Base-by-base conservation (phyloP, 2,329 filamentous ascomycete species). In the Madurella fahalii region DNA sequence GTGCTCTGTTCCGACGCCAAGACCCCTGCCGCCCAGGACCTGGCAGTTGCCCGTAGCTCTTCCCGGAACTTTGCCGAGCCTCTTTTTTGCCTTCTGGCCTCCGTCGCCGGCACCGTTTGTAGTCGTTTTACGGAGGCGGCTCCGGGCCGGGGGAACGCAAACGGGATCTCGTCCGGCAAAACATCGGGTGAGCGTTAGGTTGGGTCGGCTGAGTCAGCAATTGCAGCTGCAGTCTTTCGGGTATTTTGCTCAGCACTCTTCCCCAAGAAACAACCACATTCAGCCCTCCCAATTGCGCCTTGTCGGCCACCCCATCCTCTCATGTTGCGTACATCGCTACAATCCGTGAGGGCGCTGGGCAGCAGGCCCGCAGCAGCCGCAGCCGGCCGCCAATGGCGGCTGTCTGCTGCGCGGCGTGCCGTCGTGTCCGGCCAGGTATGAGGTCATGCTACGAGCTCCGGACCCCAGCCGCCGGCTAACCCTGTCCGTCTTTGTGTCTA, bases 261-360 rank as follows among this genome's bases (percentile, higher is more conserved):
- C 50, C 54, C 55, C 62, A 25, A 25, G 7, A 56, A 60, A 67
- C 64, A 65, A 69, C 47, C 61, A 60, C 58, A 64, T 60, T 53
- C 44, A 47, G 39, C 52, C 43, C 48, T 50, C 25, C 46, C 60
- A 66, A 64, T 62, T 57, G 61, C 63, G 69, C 65, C 67, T 57
- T 64, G 68, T 67, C 68, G 69, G 73, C 71, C 71, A 72, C 72
- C 70, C 69, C 71, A 77, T 75, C 76, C 74, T 74, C 76, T 77
- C 77, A 86, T 86, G 83, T 79, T 86, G 80, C 83, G 83, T 77
- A 82, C 81, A 72, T 85, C 83, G 72, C 74, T 86, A 76, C 81
- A 78, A 76, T 83, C 83, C 71, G 79, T 79, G 69, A 82, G 77
- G 77, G 75, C 77, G 67, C 72, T 84, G 70, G 75, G 78, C 73